Evolutionary conservation across 78 protist species (phyloP).

Genomic region (Mantamonas sphyraenae): DNA sequence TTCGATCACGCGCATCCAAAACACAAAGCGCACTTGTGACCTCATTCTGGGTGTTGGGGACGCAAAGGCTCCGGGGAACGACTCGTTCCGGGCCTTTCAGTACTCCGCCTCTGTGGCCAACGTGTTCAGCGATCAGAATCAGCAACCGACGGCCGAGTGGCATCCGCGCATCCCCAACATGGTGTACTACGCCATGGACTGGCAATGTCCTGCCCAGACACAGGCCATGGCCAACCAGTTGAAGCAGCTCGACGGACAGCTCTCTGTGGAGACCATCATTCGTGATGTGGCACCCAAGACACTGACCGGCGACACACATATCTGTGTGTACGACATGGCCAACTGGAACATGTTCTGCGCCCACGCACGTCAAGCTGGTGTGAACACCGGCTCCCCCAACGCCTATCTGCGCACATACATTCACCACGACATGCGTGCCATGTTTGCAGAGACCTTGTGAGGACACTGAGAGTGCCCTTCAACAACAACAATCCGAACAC

Average conservation of each 20-base stretch:
- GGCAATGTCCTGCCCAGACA: constrained; percentile 12
- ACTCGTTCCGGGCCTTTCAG: constrained; percentile 3
- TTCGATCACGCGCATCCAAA: constrained; percentile 6
- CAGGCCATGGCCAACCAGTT: constrained; percentile 3
- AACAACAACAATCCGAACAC: too few relatives aligned
- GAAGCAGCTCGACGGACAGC: constrained; percentile 5
- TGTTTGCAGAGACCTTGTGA: too few relatives aligned
- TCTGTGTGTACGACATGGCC: constrained; percentile 27
- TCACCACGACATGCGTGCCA: too few relatives aligned
- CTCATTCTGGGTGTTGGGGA: constrained; percentile 39
- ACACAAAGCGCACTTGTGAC: constrained; percentile 18
- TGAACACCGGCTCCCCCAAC: too few relatives aligned
- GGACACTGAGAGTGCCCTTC: too few relatives aligned
- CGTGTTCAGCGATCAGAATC: constrained; percentile 12
- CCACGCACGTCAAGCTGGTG: too few relatives aligned
- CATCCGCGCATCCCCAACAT: constrained; percentile 31
- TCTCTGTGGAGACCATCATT: constrained; percentile 11
- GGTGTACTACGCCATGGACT: constrained; percentile 39
- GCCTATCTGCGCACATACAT: too few relatives aligned
- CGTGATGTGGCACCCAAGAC: constrained; percentile 1
- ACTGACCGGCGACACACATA: constrained; percentile 8
- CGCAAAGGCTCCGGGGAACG: constrained; percentile 12
- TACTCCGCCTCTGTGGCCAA: background rate
- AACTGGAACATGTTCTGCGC: background rate
- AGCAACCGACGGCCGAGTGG: constrained; percentile 15